Conservation (phyloP, 768 basidiomycete species). For the Pulveroboletus sp. region DNA sequence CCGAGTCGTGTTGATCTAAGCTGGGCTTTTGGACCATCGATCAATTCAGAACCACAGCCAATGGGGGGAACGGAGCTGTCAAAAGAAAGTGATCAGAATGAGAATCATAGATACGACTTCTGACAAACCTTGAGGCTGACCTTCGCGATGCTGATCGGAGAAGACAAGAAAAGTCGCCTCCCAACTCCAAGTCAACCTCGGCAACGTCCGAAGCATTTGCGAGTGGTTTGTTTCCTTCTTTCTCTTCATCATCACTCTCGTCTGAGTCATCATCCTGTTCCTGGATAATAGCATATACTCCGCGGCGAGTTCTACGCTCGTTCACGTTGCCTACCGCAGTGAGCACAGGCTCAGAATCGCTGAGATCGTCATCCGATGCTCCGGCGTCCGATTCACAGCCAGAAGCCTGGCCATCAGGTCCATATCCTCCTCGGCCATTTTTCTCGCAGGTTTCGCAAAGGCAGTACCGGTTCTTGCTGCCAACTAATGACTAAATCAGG, state of each 20-base stretch:
- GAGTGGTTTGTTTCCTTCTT: conserved; percentile 44
- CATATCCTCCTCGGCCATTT: conserved; percentile 69
- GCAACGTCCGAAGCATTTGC: conserved; percentile 44
- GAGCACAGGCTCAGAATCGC: conserved; percentile 42
- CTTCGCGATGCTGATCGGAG: conserved; percentile 21
- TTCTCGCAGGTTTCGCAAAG: conserved; percentile 85
- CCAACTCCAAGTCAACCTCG: conserved; percentile 52
- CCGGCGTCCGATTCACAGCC: conserved; percentile 46
- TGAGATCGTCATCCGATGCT: conserved; percentile 30
- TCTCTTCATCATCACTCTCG: conserved; percentile 52
- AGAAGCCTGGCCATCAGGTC: conserved; percentile 44
- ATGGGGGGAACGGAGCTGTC: conserved; percentile 26
- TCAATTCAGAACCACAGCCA: conserved; percentile 26
- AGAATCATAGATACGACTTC: not conserved
- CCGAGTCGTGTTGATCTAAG: conserved; percentile 55
- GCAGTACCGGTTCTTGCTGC: conserved; percentile 67
- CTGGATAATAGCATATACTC: conserved; percentile 70
- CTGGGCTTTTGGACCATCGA: conserved; percentile 27
- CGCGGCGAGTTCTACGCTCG: conserved; percentile 75
- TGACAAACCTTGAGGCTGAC: conserved; percentile 27
- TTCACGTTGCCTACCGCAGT: conserved; percentile 58
- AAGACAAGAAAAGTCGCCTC: conserved; percentile 17
- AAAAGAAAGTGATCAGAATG: conserved; percentile 7
- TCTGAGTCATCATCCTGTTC: conserved; percentile 58
- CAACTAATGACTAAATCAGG: conserved; percentile 45